Evolutionary conservation across 139 green algal species (phyloP).

Genomic region (Chlorella sp.): DNA sequence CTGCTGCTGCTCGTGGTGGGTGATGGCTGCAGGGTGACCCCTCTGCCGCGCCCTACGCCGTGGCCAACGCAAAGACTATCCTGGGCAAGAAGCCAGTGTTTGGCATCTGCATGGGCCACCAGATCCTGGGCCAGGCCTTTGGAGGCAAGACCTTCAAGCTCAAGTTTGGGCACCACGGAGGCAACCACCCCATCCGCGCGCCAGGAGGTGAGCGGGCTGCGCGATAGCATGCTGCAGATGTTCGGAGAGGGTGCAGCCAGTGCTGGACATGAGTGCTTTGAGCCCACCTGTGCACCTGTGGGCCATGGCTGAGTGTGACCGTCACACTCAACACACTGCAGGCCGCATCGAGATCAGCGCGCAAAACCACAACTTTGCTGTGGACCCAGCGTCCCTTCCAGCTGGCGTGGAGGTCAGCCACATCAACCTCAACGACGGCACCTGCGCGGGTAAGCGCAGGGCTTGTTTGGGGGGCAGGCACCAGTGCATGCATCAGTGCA

Average conservation of each 20-base stretch:
- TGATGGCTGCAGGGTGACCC: conserved; percentile 96
- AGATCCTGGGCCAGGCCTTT: conserved; percentile 96
- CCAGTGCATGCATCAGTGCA: not conserved
- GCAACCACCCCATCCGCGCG: conserved; percentile 94
- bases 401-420: conserved; percentile 85
- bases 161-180: conserved; percentile 98
- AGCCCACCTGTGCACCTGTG: too few species aligned
- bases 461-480: not conserved
- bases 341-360: conserved; percentile 80
- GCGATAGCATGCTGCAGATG: not conserved
- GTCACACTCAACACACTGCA: conserved; percentile 17
- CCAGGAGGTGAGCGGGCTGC: not conserved
- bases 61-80: conserved; percentile 87
- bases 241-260: too few species aligned
- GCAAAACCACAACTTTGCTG: conserved; percentile 99
- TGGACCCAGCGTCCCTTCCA: conserved; percentile 86
- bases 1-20: too few species aligned
- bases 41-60: conserved; percentile 93
- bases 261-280: too few species aligned
- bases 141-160: conserved; percentile 98
- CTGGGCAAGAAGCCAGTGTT: conserved; percentile 96
- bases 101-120: conserved; percentile 99
- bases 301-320: not conserved
- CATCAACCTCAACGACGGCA: conserved; percentile 99
- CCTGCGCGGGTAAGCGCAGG: conserved; percentile 83